Evolutionary conservation across 129 eudicot genomes (phyloP).

Genomic region (Centella asiatica): DNA sequence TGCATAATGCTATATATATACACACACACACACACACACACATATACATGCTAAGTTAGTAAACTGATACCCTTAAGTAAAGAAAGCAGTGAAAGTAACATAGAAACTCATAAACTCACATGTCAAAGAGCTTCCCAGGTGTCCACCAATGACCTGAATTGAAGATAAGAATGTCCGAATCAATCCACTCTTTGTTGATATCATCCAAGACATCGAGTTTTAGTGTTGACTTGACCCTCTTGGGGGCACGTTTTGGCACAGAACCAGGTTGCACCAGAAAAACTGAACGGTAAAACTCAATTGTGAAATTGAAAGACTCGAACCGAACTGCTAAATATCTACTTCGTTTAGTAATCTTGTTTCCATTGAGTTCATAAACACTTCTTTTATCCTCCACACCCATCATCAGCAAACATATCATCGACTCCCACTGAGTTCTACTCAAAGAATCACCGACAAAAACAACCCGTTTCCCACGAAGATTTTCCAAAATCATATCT

Average conservation of each 20-base stretch:
- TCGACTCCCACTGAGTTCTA: conserved; percentile 94
- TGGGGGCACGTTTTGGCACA: conserved; percentile 58
- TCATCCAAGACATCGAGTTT: conserved; percentile 65
- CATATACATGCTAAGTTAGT: too few species aligned
- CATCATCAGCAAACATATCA: conserved; percentile 81
- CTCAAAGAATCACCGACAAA: conserved; percentile 95
- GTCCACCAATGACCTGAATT: conserved; percentile 95
- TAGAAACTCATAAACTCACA: conserved; percentile 48
- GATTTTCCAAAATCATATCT: conserved; percentile 39
- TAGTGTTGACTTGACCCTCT: conserved; percentile 55
- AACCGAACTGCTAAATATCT: conserved; percentile 70
- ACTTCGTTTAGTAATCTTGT: conserved; percentile 65
- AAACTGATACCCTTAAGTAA: background rate
- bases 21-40: too few species aligned
- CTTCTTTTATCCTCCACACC: conserved; percentile 65
- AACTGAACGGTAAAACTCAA: conserved; percentile 81
- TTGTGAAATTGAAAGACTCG: conserved; percentile 38
- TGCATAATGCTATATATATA: too few species aligned
- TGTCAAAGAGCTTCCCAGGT: conserved; percentile 61
- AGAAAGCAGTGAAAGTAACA: background rate
- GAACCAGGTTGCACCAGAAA: conserved; percentile 55
- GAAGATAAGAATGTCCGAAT: conserved; percentile 74
- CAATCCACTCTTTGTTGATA: conserved; percentile 49
- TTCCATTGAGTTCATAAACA: conserved; percentile 71
- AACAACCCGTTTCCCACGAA: conserved; percentile 72